Conservation (phyloP, 768 basidiomycete species). For the Lyophyllum decastes region DNA sequence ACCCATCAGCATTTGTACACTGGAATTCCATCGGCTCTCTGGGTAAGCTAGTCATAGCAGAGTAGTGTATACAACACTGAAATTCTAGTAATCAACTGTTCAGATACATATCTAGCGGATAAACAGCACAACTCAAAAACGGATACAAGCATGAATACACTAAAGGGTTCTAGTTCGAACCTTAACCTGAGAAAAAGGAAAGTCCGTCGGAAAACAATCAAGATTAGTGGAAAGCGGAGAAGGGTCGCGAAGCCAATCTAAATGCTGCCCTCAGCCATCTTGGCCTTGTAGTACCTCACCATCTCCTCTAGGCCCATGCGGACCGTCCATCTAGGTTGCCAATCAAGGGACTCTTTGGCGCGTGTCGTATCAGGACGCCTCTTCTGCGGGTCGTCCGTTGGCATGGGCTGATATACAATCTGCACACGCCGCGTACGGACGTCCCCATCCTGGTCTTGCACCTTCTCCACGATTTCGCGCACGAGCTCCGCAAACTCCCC, state of each 20-base stretch:
- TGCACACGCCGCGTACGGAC: conserved; percentile 52
- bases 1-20: too few relatives aligned
- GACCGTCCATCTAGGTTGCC: conserved; percentile 94
- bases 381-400: conserved; percentile 93
- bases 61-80: too few relatives aligned
- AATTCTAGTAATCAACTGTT: too few relatives aligned
- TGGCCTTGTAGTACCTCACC: conserved; percentile 90
- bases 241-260: conserved; percentile 28
- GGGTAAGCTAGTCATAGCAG: too few relatives aligned
- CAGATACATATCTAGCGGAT: not conserved
- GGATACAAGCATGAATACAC: not conserved
- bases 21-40: too few relatives aligned
- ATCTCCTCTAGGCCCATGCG: conserved; percentile 94
- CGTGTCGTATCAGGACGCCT: conserved; percentile 91
- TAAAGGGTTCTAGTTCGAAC: not conserved
- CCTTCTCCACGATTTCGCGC: conserved; percentile 89
- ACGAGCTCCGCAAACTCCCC: conserved; percentile 92
- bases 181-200: not conserved
- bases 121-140: not conserved
- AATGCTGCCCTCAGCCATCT: conserved; percentile 82
- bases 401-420: conserved; percentile 80
- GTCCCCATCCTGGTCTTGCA: conserved; percentile 81
- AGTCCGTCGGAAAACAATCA: not conserved
- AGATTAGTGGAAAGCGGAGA: not conserved
- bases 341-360: conserved; percentile 79